Base-by-base conservation (phyloP, 1,139 yeast species). In the Kodamaea ohmeri region DNA sequence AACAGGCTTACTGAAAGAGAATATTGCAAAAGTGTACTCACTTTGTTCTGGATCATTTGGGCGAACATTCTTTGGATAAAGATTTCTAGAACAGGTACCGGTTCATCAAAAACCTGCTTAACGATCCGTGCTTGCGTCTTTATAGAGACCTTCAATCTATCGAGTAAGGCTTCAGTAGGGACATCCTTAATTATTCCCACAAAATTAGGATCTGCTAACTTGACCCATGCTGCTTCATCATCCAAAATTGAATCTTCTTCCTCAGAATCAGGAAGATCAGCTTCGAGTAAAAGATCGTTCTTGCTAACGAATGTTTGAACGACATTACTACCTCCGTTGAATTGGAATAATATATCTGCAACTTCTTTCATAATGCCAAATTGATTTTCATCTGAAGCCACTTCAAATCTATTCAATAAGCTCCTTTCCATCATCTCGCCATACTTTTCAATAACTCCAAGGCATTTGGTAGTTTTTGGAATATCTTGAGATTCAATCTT, bases 281-380 rank as follows among this genome's bases (percentile, higher is more conserved):
- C 59, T 40, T 77, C 75, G 38, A 76, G 63, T 55, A 86, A 82
- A 44, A 84, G 77, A 42, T 81, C 86, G 56, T 85, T 89, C 54
- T 85, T 89, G 53, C 80, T 82, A 31, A 89, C 88, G 61, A 87
- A 90, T 37, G 85, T 78, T 55, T 83, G 89, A 11, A 88, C 83
- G 9, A 89, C 94, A 43, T 83, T 81, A 4, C 79, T 72, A 7
- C 97, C 97, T 8, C 90, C 94, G 53, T 92, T 90, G 62, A 82
- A 90, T 43, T 81, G 87, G 38, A 81, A 75, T 38, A 90, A 66
- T n/a, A 89, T 77, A 36, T 77, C 78, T 1, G 97, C 89, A 26
- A 87, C 78, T 42, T 83, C 89, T 49, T 76, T 80, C 85, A 92
- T 82, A 37, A 77, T 77, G n/a, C 72, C 71, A 50, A 81, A 74